Percentiles rank a stretch among this genome's conserved stretches.
These are phyloP conservation scores for Mucor piriformis DNA, from an alignment of 371 early-diverging fungal species.

Conservation along the genomic window DNA sequence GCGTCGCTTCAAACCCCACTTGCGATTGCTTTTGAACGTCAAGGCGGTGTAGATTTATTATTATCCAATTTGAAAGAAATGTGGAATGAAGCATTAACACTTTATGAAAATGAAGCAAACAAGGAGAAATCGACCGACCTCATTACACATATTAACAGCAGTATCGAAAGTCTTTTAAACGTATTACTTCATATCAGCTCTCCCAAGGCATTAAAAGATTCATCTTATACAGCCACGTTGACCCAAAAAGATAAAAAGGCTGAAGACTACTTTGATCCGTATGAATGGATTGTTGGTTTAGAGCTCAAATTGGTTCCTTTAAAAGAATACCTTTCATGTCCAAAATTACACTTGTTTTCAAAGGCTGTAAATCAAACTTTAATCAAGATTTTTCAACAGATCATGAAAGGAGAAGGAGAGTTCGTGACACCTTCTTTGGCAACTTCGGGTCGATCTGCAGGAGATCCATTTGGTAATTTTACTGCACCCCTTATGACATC, in stretches of 20 bases:
- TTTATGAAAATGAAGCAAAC: conserved; percentile 28
- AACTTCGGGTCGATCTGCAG: conserved; percentile 5
- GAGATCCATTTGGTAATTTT: conserved; percentile 32
- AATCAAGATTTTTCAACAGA: conserved; percentile 61
- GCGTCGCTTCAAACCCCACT: conserved; percentile 72
- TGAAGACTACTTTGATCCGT: conserved; percentile 68
- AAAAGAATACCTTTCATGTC: conserved; percentile 46
- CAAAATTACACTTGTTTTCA: conserved; percentile 47
- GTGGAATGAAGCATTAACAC: conserved; percentile 54
- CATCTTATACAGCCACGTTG: conserved; percentile 63
- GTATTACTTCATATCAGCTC: conserved; percentile 66
- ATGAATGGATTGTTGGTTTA: conserved; percentile 66
- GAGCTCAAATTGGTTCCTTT: conserved; percentile 58
- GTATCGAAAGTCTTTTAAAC: conserved; percentile 63
- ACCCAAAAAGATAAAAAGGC: conserved; percentile 62
- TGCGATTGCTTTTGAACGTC: conserved; percentile 69
- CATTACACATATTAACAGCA: conserved; percentile 34
- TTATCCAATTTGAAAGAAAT: conserved; percentile 55
- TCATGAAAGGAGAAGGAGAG: conserved; percentile 74
- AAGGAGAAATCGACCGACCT: conserved; percentile 8
- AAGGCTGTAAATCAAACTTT: conserved; percentile 54
- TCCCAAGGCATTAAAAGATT: conserved; percentile 68
- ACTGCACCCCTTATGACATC: conserved; percentile 34
- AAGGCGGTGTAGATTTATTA: conserved; percentile 63
- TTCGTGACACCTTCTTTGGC: conserved; percentile 26